Conservation (phyloP, 345 rosid species). For the Euclidium syriacum region DNA sequence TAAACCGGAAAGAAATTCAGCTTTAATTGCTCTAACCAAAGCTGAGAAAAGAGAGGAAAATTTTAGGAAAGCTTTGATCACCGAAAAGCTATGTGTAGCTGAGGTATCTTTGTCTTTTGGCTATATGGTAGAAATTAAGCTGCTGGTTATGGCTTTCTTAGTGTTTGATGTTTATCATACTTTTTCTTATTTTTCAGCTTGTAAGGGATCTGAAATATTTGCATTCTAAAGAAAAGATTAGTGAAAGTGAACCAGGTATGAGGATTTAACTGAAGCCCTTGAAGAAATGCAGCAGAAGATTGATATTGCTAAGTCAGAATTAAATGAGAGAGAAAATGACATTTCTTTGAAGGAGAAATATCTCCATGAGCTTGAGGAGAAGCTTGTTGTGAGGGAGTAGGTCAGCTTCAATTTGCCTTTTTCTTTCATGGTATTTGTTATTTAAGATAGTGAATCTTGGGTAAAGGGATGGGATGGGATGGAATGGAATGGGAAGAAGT, state of each 20-base stretch:
- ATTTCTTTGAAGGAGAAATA: constrained; percentile 55
- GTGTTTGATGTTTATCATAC: neutral
- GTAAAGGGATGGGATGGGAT: too few species aligned
- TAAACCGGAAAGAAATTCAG: constrained; percentile 62
- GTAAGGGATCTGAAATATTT: constrained; percentile 54
- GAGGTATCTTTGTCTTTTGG: constrained; percentile 45
- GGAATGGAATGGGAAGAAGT: neutral
- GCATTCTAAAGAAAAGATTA: constrained; percentile 49
- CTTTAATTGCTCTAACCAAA: constrained; percentile 57
- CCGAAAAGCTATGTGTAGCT: constrained; percentile 54
- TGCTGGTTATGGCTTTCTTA: neutral
- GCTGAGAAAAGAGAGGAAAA: constrained; percentile 66
- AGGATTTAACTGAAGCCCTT: constrained; percentile 48
- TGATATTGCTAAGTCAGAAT: constrained; percentile 39
- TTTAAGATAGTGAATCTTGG: neutral
- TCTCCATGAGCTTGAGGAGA: constrained; percentile 55
- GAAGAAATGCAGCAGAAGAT: constrained; percentile 50
- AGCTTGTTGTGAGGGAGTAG: constrained; percentile 58
- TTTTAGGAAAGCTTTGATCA: constrained; percentile 51
- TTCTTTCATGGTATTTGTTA: neutral
- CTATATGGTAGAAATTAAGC: neutral
- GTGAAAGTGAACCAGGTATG: constrained; percentile 42
- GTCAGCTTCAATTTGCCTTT: constrained; percentile 38
- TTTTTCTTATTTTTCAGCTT: constrained; percentile 45
- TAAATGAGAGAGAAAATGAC: constrained; percentile 60